Percentiles rank a stretch among this genome's conserved stretches.
These are phyloP conservation scores for Carex myosuroides DNA, from an alignment of 176 grass and related monocot species.

Conservation along the genomic window DNA sequence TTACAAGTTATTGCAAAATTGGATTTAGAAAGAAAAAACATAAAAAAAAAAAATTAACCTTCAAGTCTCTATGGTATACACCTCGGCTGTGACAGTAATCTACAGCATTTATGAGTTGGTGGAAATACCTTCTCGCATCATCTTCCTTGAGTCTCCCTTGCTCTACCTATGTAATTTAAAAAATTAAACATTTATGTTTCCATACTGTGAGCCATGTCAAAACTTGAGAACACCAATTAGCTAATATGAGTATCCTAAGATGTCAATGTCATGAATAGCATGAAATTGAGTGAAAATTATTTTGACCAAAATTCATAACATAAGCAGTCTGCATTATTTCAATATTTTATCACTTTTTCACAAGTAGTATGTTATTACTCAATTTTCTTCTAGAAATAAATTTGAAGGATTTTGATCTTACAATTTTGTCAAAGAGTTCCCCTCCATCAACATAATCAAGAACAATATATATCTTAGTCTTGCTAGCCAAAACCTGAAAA, in stretches of 20 bases:
- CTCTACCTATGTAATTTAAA: conserved; percentile 44
- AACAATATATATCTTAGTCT: conserved; percentile 97
- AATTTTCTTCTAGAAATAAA: neutral
- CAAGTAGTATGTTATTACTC: neutral
- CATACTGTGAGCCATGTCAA: neutral
- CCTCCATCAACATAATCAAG: conserved; percentile 96
- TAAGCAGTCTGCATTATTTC: neutral
- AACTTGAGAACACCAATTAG: neutral
- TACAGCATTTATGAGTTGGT: conserved; percentile 95
- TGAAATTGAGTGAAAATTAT: neutral
- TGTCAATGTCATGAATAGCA: neutral
- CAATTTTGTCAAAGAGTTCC: conserved; percentile 94
- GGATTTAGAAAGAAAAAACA: neutral
- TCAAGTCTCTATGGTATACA: conserved; percentile 94
- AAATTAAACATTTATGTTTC: neutral
- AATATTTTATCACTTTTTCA: neutral
- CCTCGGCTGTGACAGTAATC: conserved; percentile 95
- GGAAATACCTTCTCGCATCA: conserved; percentile 88
- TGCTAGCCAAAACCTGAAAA: conserved; percentile 91
- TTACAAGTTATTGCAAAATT: neutral
- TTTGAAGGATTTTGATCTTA: conserved; percentile 34
- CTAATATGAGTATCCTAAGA: neutral
- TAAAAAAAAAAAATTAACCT: conserved; percentile 38
- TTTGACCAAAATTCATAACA: neutral
- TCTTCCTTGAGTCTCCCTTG: conserved; percentile 69